Base-by-base conservation (phyloP, 2,329 filamentous ascomycete genomes). In the Aureobasidium lini region DNA sequence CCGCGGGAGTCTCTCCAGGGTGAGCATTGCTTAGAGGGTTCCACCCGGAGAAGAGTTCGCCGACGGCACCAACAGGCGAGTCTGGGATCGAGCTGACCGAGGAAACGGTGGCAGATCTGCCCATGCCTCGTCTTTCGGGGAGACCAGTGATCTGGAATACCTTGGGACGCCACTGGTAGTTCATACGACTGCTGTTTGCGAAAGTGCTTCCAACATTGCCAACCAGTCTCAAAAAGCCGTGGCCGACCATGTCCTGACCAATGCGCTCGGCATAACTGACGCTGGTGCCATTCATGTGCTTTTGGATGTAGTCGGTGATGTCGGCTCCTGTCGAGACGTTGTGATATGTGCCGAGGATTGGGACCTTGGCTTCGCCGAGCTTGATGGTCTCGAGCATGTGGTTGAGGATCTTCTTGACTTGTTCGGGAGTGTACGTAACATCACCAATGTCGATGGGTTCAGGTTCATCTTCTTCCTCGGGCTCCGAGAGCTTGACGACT, bases 151-250 rank as follows among this genome's bases (percentile, higher is more conserved):
- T 73, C 70, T 95, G 86, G 76, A 97, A 99, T 5, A 89, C 87
- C 76, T 90, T 95, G 7, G 92, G 84, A 58, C 90, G 87, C 94
- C 94, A 99, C 73, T 99, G 94, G 73, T 99, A 99, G 71, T 89
- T 93, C 85, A 97, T 88, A 75, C 88, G 90, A 64, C 92, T 96
- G 79, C 92, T 97, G 76, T 99, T 99, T 67, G 93, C 92, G 71
- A 99, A 99, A 1, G 88, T 90, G 75, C 84, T 97, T 62, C 94
- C 94, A 57, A 99, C 92, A 68, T 94, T 96, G 64, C 94, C 94
- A 62, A 99, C 84, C 57, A 99, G 79, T 54, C 94, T 86, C 69
- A 99, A 78, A 70, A 96, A 93, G 39, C 94, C 93, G 70, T 89
- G 85, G 31, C 84, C 78, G 56, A 96, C 86, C 65, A 99, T 80